phyloP scores from a whole-genome alignment of 768 basidiomycete genomes.

The Rhizopogon vinicolor region DNA sequence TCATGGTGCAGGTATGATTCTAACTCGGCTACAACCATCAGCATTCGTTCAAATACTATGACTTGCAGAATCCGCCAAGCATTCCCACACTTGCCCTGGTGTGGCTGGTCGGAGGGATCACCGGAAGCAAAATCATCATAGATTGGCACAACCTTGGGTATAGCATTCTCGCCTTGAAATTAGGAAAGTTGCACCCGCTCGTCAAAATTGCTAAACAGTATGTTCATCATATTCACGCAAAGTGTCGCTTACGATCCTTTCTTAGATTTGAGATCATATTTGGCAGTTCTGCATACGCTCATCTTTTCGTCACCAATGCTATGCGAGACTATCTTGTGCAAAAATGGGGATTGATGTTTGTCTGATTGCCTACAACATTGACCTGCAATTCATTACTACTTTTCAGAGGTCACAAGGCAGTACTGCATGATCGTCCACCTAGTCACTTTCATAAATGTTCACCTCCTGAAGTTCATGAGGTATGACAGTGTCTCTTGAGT shows the following conservation, averaged over 20 bases:
- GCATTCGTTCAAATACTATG: neutral
- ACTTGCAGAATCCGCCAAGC: slow-evolving; percentile 84
- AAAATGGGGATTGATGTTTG: slow-evolving; percentile 77
- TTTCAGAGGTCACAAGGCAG: slow-evolving; percentile 67
- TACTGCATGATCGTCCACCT: slow-evolving; percentile 90
- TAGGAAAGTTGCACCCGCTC: slow-evolving; percentile 64
- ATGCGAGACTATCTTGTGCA: slow-evolving; percentile 70
- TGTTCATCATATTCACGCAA: neutral
- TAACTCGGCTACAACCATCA: neutral
- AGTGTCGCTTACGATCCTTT: neutral
- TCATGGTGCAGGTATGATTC: slow-evolving; percentile 79
- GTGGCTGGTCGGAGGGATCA: slow-evolving; percentile 61
- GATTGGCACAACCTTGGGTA: slow-evolving; percentile 99
- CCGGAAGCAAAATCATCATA: slow-evolving; percentile 85
- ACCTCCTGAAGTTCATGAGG: slow-evolving; percentile 73
- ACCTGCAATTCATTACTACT: slow-evolving; percentile 3
- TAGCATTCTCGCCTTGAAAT: slow-evolving; percentile 80
- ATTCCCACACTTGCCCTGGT: slow-evolving; percentile 91
- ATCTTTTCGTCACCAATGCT: slow-evolving; percentile 89
- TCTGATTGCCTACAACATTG: slow-evolving; percentile 5
- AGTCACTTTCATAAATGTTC: slow-evolving; percentile 72
- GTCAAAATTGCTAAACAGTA: slow-evolving; percentile 77
- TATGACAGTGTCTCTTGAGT: slow-evolving; percentile 23
- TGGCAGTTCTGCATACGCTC: slow-evolving; percentile 78
- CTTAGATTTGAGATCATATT: slow-evolving; percentile 80